phyloP scores from a whole-genome alignment of 2,329 filamentous ascomycete genomes.

The Trichoderma sp. region DNA sequence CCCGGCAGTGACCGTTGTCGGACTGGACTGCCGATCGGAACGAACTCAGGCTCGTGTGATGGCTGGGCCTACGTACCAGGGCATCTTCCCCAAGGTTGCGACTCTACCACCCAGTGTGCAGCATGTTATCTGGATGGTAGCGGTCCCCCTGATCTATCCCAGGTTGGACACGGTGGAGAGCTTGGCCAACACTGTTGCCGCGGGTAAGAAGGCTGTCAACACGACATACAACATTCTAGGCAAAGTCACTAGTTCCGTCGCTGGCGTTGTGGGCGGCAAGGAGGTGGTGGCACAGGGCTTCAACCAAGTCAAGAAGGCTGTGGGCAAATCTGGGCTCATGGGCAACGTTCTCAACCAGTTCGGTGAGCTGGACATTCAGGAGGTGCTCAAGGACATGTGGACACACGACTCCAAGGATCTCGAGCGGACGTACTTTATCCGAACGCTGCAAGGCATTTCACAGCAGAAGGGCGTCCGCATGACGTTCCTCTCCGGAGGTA shows the following conservation, averaged over 20 bases:
- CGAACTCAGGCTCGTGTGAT: constrained; percentile 88
- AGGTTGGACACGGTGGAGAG: constrained; percentile 89
- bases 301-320: constrained; percentile 91
- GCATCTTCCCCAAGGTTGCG: constrained; percentile 93
- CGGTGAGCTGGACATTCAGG: constrained; percentile 90
- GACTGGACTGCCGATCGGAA: constrained; percentile 89
- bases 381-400: constrained; percentile 96
- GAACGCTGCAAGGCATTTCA: constrained; percentile 91
- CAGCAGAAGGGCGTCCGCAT: constrained; percentile 95
- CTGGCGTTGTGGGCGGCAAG: constrained; percentile 93
- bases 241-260: constrained; percentile 92
- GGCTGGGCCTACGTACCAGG: constrained; percentile 95
- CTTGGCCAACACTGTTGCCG: constrained; percentile 85
- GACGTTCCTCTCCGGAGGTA: constrained; percentile 91
- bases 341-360: constrained; percentile 94
- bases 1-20: constrained; percentile 85
- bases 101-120: constrained; percentile 89
- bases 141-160: constrained; percentile 88
- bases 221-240: constrained; percentile 95
- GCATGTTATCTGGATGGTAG: constrained; percentile 95
- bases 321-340: constrained; percentile 95
- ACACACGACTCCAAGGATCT: constrained; percentile 98
- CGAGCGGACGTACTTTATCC: constrained; percentile 93
- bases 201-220: constrained; percentile 94
- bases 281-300: constrained; percentile 91